These are phyloP conservation scores for Cladosporium sp. DNA, from an alignment of 2,329 filamentous ascomycete genomes.

Conservation along the genomic window DNA sequence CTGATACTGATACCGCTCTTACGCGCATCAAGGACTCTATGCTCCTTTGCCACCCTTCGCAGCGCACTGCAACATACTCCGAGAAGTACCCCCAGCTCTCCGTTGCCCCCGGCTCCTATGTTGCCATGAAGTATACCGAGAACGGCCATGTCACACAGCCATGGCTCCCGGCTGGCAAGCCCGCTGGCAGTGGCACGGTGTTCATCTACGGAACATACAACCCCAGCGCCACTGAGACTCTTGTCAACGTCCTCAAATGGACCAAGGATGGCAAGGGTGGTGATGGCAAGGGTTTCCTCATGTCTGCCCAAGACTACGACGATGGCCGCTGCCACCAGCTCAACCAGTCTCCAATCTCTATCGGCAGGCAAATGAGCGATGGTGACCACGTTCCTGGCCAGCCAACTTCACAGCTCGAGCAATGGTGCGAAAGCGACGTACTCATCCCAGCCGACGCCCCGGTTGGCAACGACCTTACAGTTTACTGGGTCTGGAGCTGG, in stretches of 20 bases:
- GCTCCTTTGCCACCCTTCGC: slow-evolving; percentile 60
- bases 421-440: slow-evolving; percentile 79
- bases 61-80: slow-evolving; percentile 52
- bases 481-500: slow-evolving; percentile 99
- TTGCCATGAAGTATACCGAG: slow-evolving; percentile 49
- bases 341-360: slow-evolving; percentile 58
- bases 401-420: slow-evolving; percentile 42
- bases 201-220: slow-evolving; percentile 48
- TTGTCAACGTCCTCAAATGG: slow-evolving; percentile 71
- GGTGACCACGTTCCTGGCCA: slow-evolving; percentile 53
- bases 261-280: slow-evolving; percentile 75
- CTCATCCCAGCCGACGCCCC: slow-evolving; percentile 64
- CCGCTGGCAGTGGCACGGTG: slow-evolving; percentile 41
- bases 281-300: slow-evolving; percentile 68
- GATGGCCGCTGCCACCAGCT: slow-evolving; percentile 86
- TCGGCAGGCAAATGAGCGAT: slow-evolving; percentile 54
- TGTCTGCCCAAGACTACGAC: slow-evolving; percentile 78
- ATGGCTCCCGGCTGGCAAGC: slow-evolving; percentile 39
- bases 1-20: slow-evolving; percentile 37
- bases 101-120: slow-evolving; percentile 44
- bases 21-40: slow-evolving; percentile 48
- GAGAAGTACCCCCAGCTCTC: slow-evolving; percentile 63
- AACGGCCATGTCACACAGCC: slow-evolving; percentile 48
- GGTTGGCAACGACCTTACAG: slow-evolving; percentile 61
- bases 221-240: slow-evolving; percentile 51